phyloP scores from a whole-genome alignment of 2,329 filamentous ascomycete species.

The Fusarium mexicanum region DNA sequence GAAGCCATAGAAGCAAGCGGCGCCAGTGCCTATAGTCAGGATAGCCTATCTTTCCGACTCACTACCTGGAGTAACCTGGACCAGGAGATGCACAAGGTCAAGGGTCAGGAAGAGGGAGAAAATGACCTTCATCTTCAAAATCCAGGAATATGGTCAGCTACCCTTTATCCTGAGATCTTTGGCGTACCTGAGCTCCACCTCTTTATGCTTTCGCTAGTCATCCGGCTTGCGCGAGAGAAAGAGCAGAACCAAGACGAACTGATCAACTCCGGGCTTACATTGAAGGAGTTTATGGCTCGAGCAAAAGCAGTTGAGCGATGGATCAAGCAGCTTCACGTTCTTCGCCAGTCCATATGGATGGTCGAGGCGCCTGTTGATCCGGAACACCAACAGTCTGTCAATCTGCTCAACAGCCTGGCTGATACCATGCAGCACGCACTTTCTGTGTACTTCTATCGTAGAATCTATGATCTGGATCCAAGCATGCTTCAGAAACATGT shows the following conservation, averaged over 20 bases:
- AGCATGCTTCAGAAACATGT: slow-evolving; percentile 25
- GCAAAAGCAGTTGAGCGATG: slow-evolving; percentile 24
- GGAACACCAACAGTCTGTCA: slow-evolving; percentile 16
- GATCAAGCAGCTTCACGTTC: slow-evolving; percentile 19
- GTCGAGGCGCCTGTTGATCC: neutral
- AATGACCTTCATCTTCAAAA: slow-evolving; percentile 28
- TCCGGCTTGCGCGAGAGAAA: slow-evolving; percentile 22
- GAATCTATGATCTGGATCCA: slow-evolving; percentile 19
- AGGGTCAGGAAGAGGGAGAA: slow-evolving; percentile 21
- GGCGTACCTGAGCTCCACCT: slow-evolving; percentile 24
- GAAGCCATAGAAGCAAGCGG: slow-evolving; percentile 29
- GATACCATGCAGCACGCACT: slow-evolving; percentile 30
- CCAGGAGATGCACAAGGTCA: slow-evolving; percentile 21
- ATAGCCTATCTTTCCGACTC: slow-evolving; percentile 19
- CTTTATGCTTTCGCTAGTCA: slow-evolving; percentile 25
- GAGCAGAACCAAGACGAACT: neutral
- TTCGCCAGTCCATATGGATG: slow-evolving; percentile 9
- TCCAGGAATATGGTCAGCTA: slow-evolving; percentile 29
- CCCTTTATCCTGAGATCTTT: slow-evolving; percentile 31
- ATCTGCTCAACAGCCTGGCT: slow-evolving; percentile 9
- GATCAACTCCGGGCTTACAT: neutral
- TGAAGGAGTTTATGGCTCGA: slow-evolving; percentile 20
- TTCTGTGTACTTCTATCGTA: slow-evolving; percentile 27
- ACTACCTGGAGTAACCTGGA: slow-evolving; percentile 23
- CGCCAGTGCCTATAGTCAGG: slow-evolving; percentile 1